A percentile compares a stretch with the other conserved stretches of the same genome.
These are phyloP conservation scores for Candida glucosophila DNA, from an alignment of 1,139 yeast genomes.

Conservation along the genomic window DNA sequence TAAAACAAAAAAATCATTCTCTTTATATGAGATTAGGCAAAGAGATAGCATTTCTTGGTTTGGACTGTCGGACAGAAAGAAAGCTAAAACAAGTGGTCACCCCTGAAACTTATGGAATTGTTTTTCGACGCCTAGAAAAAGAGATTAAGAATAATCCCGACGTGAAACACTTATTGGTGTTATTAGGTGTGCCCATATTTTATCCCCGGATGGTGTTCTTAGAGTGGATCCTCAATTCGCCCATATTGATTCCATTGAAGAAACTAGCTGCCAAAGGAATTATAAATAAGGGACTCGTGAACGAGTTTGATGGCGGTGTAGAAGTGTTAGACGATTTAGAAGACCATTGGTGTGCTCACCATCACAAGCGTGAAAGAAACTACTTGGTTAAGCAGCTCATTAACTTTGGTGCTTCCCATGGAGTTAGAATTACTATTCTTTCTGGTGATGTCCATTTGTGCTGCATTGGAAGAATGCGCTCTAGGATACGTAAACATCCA, in stretches of 20 bases:
- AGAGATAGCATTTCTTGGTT: slow-evolving; percentile 61
- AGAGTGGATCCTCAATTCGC: slow-evolving; percentile 62
- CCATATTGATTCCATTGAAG: slow-evolving; percentile 55
- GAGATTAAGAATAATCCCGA: slow-evolving; percentile 46
- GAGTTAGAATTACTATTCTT: slow-evolving; percentile 71
- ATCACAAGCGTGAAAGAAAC: slow-evolving; percentile 77
- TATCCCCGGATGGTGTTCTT: slow-evolving; percentile 91
- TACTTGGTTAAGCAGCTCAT: slow-evolving; percentile 46
- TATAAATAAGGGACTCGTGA: slow-evolving; percentile 61
- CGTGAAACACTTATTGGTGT: slow-evolving; percentile 66
- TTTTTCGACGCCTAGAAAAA: slow-evolving; percentile 50
- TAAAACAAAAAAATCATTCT: slow-evolving; percentile 57
- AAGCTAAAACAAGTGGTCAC: slow-evolving; percentile 51
- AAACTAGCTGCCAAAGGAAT: slow-evolving; percentile 63
- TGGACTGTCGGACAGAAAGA: slow-evolving; percentile 92
- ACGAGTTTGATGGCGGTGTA: slow-evolving; percentile 85
- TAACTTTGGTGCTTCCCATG: slow-evolving; percentile 52
- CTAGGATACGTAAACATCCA: slow-evolving; percentile 44
- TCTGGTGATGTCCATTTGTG: slow-evolving; percentile 93
- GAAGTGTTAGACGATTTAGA: slow-evolving; percentile 88
- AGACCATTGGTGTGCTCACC: slow-evolving; percentile 92
- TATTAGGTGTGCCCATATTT: slow-evolving; percentile 91
- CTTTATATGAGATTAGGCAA: slow-evolving; percentile 66
- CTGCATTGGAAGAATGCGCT: slow-evolving; percentile 69
- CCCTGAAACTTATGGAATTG: slow-evolving; percentile 43